These are phyloP conservation scores for Penicillium angulare DNA, from an alignment of 495 filamentous ascomycete genomes.

Conservation along the genomic window DNA sequence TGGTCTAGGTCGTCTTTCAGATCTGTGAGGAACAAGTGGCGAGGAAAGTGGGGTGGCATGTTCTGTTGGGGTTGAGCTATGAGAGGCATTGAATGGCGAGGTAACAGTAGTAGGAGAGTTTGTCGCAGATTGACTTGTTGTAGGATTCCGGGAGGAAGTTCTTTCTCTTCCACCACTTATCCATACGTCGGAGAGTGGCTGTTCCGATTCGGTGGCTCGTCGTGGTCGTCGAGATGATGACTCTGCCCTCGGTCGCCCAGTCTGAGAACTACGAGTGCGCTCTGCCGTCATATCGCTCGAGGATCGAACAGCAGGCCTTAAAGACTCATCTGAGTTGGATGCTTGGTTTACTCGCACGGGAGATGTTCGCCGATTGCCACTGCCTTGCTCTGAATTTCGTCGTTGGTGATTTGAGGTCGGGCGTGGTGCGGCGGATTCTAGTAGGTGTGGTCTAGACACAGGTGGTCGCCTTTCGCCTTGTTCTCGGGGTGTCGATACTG, in stretches of 20 bases:
- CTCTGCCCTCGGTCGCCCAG: constrained; percentile 23
- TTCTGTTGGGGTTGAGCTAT: constrained; percentile 10
- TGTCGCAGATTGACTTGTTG: constrained; percentile 18
- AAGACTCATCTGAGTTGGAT: constrained; percentile 37
- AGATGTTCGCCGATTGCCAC: constrained; percentile 33
- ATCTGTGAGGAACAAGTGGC: constrained; percentile 21
- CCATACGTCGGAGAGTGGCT: constrained; percentile 32
- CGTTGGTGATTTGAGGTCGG: constrained; percentile 39
- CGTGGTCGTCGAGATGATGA: constrained; percentile 29
- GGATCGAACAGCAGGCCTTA: constrained; percentile 38
- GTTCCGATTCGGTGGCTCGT: constrained; percentile 40
- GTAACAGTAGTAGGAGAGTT: constrained; percentile 17
- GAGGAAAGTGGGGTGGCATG: constrained; percentile 16
- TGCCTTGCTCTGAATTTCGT: constrained; percentile 51
- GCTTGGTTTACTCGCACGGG: constrained; percentile 32
- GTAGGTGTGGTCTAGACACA: constrained; percentile 54
- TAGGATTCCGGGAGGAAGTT: constrained; percentile 16
- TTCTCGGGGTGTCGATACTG: constrained; percentile 13
- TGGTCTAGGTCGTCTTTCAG: constrained; percentile 30
- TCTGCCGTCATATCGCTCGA: constrained; percentile 44
- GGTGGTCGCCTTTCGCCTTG: constrained; percentile 41
- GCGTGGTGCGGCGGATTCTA: constrained; percentile 42
- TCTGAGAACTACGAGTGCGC: constrained; percentile 30
- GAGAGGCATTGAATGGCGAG: constrained; percentile 4
- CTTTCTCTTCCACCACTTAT: constrained; percentile 30